Evolutionary conservation across 345 rosid genomes (phyloP), one percentile per base, ranked within the genome.

Genomic region (Syzygium aromaticum): DNA sequence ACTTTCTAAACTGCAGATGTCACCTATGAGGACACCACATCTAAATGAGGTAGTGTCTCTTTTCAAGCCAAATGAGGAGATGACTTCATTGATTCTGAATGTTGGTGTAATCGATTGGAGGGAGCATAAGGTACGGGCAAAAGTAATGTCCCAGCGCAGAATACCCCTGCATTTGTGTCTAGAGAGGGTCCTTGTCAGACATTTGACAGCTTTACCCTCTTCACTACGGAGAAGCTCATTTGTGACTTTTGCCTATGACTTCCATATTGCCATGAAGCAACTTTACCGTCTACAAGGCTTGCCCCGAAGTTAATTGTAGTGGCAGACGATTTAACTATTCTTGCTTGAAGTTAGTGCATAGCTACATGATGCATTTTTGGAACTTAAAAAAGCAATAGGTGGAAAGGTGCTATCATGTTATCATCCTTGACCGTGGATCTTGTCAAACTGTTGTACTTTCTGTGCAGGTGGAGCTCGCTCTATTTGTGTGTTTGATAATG

Each of bases 381-480:
- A 17, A 33, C 7, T 17, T 67, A 67, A 67, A 67, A 33, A 67
- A 17, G 25, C 80, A 33, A 67, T 67, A 33, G 13, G 7, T 9
- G 46, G 25, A 67, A 33, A 33, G 80, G 40, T 33, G 25, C 80
- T 67, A 67, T 67, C 23, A 0, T 19, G 46, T 67, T 33, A 19
- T 67, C 80, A 73, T 73, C 25, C 46, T 73, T 73, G 25, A 22
- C 49, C 80, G 9, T 73, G 49, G 46, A 73, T 73, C 80, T 73
- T 73, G 49, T 73, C 80, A 73, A 73, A 73, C 80, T 33, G 33
- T 19, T 73, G 80, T 33, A 33, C 80, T 33, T 78, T 30, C 84
- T 15, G 59, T 89, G 91, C 91, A 97, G 99, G 97, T 90, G 99
- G 98, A 89, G 96, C 97, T 63, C 95, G 95, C 86, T 97, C 99